phyloP scores from a whole-genome alignment of 2,329 filamentous ascomycete species.

The Magnaporthales sp. region DNA sequence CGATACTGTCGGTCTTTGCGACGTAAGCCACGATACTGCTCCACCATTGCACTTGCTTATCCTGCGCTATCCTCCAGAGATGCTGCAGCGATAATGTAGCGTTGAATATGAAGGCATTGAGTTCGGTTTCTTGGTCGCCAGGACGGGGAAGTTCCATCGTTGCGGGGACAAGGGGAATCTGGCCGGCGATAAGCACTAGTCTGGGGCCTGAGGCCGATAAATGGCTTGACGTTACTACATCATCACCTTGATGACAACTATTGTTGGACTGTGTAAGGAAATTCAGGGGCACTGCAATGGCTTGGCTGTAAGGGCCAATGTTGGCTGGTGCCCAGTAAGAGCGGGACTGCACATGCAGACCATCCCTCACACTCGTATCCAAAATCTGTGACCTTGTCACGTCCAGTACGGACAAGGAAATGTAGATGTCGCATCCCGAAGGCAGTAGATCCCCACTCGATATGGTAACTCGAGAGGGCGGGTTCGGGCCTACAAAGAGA shows the following conservation, averaged over 20 bases:
- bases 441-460: slow-evolving; percentile 68
- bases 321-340: slow-evolving; percentile 98
- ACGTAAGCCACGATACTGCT: slow-evolving; percentile 69
- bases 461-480: slow-evolving; percentile 77
- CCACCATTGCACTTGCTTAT: slow-evolving; percentile 68
- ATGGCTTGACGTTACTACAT: background rate
- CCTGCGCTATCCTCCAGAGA: slow-evolving; percentile 71
- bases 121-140: slow-evolving; percentile 11
- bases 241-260: background rate
- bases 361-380: slow-evolving; percentile 31
- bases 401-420: slow-evolving; percentile 25
- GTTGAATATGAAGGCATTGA: slow-evolving; percentile 37
- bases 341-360: slow-evolving; percentile 81
- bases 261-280: background rate
- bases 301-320: slow-evolving; percentile 94
- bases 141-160: slow-evolving; percentile 57
- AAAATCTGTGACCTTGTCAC: slow-evolving; percentile 11
- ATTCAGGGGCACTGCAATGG: slow-evolving; percentile 46
- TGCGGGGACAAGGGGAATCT: slow-evolving; percentile 79
- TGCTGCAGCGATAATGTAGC: slow-evolving; percentile 75
- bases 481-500: slow-evolving; percentile 69
- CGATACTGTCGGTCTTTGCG: slow-evolving; percentile 26
- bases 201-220: slow-evolving; percentile 15
- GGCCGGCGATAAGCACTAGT: slow-evolving; percentile 67
- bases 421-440: slow-evolving; percentile 45